Evolutionary conservation across 1,139 yeast species (phyloP).

Genomic region (Arxiozyma telluris): DNA sequence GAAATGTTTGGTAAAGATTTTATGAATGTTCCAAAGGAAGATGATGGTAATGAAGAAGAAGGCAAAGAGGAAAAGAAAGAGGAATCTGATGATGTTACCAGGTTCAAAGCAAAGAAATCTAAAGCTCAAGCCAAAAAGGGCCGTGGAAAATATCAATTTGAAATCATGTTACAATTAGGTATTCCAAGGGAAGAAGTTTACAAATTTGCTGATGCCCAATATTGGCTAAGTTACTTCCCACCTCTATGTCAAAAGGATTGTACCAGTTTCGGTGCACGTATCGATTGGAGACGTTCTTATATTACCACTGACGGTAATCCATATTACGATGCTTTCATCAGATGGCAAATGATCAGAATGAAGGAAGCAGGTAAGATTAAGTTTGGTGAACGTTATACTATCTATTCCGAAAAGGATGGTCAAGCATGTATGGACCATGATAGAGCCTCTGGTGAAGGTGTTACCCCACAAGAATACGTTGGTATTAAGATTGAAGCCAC

Average conservation of each 20-base stretch:
- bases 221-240: conserved; percentile 91
- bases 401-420: conserved; percentile 94
- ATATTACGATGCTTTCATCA: conserved; percentile 86
- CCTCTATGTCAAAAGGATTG: conserved; percentile 80
- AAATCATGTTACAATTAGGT: conserved; percentile 91
- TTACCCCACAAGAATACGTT: conserved; percentile 90
- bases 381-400: conserved; percentile 97
- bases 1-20: conserved; percentile 85
- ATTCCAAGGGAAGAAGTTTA: conserved; percentile 72
- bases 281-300: conserved; percentile 97
- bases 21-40: conserved; percentile 51
- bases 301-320: conserved; percentile 94
- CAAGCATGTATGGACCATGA: conserved; percentile 99
- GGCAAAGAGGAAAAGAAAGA: conserved; percentile 30
- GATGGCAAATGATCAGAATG: conserved; percentile 93
- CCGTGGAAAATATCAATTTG: conserved; percentile 87
- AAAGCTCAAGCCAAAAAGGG: conserved; percentile 93
- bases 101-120: conserved; percentile 84
- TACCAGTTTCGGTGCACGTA: conserved; percentile 77
- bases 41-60: conserved; percentile 35
- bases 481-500: conserved; percentile 74
- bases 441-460: conserved; percentile 95
- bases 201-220: conserved; percentile 78
- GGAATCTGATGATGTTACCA: conserved; percentile 69
- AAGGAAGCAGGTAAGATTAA: conserved; percentile 83